A percentile compares a stretch with the other conserved stretches of the same genome.
Evolutionary conservation across 352 stramenopile genomes (phyloP).

Genomic region (Blastocystis hominis): DNA sequence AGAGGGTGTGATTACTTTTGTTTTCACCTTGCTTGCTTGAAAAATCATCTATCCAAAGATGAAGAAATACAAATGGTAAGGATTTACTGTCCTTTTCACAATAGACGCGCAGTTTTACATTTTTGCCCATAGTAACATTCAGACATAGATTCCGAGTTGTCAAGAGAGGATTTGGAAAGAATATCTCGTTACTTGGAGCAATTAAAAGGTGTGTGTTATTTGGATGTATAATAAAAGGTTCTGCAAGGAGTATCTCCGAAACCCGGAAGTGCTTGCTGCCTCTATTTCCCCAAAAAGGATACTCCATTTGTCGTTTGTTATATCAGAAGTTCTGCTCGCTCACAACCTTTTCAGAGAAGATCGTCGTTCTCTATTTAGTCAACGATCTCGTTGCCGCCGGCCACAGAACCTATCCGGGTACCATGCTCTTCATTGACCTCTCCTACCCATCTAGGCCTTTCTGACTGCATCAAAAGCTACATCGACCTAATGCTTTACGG

Average conservation of each 20-base stretch:
- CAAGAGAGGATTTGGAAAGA: not conserved
- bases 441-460: not conserved
- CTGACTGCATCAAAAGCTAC: not conserved
- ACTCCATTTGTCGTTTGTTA: not conserved
- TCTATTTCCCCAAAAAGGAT: conserved; percentile 12
- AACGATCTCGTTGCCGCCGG: conserved; percentile 11
- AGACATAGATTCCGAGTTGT: not conserved
- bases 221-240: not conserved
- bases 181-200: not conserved
- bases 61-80: conserved; percentile 49
- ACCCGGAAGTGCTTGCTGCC: not conserved
- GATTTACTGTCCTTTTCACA: not conserved
- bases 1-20: conserved; percentile 36
- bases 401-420: conserved; percentile 9
- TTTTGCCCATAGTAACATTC: not conserved
- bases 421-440: not conserved
- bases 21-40: conserved; percentile 33
- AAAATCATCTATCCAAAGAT: not conserved
- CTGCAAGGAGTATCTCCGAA: conserved; percentile 12
- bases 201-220: not conserved
- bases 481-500: conserved; percentile 22
- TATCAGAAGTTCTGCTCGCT: conserved; percentile 32
- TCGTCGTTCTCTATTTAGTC: conserved; percentile 12
- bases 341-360: not conserved
- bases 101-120: not conserved